phyloP scores from a whole-genome alignment of 257 asterid genomes.

The Solanum bulbocastanum region DNA sequence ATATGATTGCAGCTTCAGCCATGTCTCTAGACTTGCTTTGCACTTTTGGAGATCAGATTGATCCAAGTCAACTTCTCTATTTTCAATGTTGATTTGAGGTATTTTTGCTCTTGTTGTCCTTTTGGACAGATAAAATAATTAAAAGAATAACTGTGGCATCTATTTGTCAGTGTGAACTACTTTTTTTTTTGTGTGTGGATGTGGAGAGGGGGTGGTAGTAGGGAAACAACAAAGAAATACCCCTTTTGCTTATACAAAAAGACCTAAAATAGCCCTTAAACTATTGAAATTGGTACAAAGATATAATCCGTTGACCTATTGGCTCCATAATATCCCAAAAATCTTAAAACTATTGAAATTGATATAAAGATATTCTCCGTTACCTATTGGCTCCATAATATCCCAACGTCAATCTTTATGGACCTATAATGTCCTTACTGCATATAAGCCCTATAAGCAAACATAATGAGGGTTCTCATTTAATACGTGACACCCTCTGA shows the following conservation, averaged over 20 bases:
- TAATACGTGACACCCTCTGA: too few species aligned
- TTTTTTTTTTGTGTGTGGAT: neutral
- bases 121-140: neutral
- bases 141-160: neutral
- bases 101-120: neutral
- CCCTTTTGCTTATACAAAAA: neutral
- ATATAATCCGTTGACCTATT: too few species aligned
- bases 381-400: too few species aligned
- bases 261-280: too few species aligned
- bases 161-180: neutral
- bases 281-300: too few species aligned
- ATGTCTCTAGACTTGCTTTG: neutral
- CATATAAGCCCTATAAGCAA: too few species aligned
- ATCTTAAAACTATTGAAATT: too few species aligned
- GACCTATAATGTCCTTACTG: too few species aligned
- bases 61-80: neutral
- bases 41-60: neutral
- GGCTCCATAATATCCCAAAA: too few species aligned
- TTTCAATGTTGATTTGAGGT: neutral
- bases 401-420: too few species aligned
- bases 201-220: neutral
- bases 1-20: neutral
- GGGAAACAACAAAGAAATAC: neutral
- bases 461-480: too few species aligned
- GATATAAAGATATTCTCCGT: too few species aligned